Conservation (phyloP, 2,329 filamentous ascomycete species). For the Tolypocladium pustulatum region DNA sequence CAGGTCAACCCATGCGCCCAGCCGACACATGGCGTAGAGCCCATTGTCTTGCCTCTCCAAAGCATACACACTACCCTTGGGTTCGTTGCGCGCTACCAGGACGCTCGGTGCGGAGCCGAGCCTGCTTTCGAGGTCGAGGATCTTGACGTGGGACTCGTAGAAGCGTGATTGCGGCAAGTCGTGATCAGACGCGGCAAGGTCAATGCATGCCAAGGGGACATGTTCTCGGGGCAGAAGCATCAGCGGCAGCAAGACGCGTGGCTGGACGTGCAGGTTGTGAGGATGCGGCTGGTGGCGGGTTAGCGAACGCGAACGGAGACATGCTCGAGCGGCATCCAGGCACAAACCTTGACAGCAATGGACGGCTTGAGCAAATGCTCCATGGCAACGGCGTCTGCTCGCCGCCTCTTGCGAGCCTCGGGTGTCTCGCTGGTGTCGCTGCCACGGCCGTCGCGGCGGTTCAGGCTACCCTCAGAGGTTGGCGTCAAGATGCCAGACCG, state of each 20-base stretch:
- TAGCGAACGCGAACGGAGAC: constrained; percentile 7
- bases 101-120: constrained; percentile 43
- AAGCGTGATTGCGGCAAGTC: constrained; percentile 42
- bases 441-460: constrained; percentile 18
- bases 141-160: constrained; percentile 52
- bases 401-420: constrained; percentile 22
- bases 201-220: constrained; percentile 51
- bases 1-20: constrained; percentile 57
- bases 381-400: constrained; percentile 29
- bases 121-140: constrained; percentile 53
- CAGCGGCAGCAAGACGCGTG: constrained; percentile 46
- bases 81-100: constrained; percentile 50
- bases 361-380: constrained; percentile 39
- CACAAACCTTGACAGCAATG: constrained; percentile 41
- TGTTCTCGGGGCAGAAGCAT: constrained; percentile 52
- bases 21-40: constrained; percentile 57
- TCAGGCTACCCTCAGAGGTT: constrained; percentile 26
- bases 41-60: constrained; percentile 54
- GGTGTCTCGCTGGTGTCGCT: constrained; percentile 12
- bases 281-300: constrained; percentile 39
- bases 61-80: constrained; percentile 43
- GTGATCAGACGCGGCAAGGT: constrained; percentile 39
- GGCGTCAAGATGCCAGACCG: constrained; percentile 30
- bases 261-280: constrained; percentile 38
- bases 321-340: neutral